Evolutionary conservation across 169 alveolate genomes (phyloP), one percentile per base, ranked within the genome.

Genomic region (Plasmodium blacklocki): DNA sequence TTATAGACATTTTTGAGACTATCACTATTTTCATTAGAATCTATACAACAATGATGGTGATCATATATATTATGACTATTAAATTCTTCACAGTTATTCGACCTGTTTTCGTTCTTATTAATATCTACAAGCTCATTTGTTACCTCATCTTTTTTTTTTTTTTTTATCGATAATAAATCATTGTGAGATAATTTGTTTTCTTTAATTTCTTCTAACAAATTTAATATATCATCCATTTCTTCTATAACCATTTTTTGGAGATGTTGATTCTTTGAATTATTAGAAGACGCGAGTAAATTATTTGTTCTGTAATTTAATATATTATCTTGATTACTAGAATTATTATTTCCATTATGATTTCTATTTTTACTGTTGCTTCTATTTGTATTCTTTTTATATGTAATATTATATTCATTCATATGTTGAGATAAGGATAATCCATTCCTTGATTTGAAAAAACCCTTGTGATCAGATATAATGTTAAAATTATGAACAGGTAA

Each of bases 141-240:
- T 8, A 12, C 45, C 3, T 9, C 2, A 26, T 8, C 12, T 2
- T 9, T 19, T 59, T 59, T 43, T 59, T 59, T 43, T 43, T 52
- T 54, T 23, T 66, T 50, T 18, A 49, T 32, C 14, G 49, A 56
- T n/a, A 76, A 50, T 76, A 52, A 74, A 3, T 66, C 50, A 29
- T 64, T 23, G 23, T 67, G 62, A 21, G 89, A 19, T 11, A 64
- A 52, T 52, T 76, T 64, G 8, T 66, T 76, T 64, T 3, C 60
- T 43, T 76, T 66, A 50, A 64, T 64, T 26, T 45, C 32, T 26
- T 76, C 71, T 2, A 64, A 2, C 26, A 59, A 63, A 1, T 47
- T 49, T 49, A 74, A 11, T 39, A 26, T 60, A 59, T 74, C 64
- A 2, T 74, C 73, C 88, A 74, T 60, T 50, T 74, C 60, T 60